Conservation (phyloP, 1,284 basidiomycete genomes). For the Trichosporon faecale region DNA sequence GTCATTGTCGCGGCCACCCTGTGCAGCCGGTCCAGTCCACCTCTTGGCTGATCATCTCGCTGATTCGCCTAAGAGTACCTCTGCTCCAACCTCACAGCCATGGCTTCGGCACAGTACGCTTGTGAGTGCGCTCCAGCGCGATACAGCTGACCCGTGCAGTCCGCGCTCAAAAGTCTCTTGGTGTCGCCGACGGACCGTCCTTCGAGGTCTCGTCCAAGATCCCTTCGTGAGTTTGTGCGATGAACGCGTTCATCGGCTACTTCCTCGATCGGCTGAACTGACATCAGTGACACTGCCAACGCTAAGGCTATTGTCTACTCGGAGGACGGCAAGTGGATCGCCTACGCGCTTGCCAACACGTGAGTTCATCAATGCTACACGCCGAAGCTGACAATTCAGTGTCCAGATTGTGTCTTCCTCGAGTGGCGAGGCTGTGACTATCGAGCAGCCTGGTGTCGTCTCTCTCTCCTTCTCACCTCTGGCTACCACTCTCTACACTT, state of each 20-base stretch:
- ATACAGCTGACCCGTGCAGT: slow-evolving; percentile 54
- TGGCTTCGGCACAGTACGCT: slow-evolving; percentile 54
- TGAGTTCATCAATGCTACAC: slow-evolving; percentile 52
- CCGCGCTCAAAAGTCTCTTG: slow-evolving; percentile 89
- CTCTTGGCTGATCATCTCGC: neutral
- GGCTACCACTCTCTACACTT: slow-evolving; percentile 87
- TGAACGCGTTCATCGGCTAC: neutral
- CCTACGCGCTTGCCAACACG: slow-evolving; percentile 72
- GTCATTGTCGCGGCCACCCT: neutral
- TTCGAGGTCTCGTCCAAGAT: slow-evolving; percentile 70
- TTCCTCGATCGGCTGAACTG: slow-evolving; percentile 52
- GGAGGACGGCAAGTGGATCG: slow-evolving; percentile 79
- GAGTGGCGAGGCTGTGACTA: slow-evolving; percentile 29
- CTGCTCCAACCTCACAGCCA: slow-evolving; percentile 16
- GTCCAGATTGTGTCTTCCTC: slow-evolving; percentile 38
- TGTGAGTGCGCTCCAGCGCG: slow-evolving; percentile 58
- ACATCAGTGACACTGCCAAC: slow-evolving; percentile 55
- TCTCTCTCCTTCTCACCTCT: slow-evolving; percentile 89
- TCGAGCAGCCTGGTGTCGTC: slow-evolving; percentile 64
- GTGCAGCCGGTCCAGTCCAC: neutral
- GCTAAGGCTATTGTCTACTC: slow-evolving; percentile 78
- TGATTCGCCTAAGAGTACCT: slow-evolving; percentile 1
- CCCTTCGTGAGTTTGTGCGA: slow-evolving; percentile 51
- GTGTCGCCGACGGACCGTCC: slow-evolving; percentile 77
- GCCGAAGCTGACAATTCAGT: slow-evolving; percentile 29